Evolutionary conservation across 2,329 filamentous ascomycete species (phyloP), one percentile per base, ranked within the genome.

Genomic region (Aspergillus pseudoviridinutans): DNA sequence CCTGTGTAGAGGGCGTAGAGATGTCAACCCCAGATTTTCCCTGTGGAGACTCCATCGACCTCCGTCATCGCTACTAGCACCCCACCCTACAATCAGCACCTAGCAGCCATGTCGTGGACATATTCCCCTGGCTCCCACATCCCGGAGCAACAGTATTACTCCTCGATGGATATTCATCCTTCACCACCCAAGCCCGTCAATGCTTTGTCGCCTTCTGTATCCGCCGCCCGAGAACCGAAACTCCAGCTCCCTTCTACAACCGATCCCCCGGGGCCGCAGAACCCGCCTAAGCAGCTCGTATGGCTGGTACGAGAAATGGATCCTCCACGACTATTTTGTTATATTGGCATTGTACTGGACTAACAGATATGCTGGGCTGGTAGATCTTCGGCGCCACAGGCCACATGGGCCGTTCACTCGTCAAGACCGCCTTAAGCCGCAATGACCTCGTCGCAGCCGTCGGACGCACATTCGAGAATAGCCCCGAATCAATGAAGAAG

Each of bases 361-460:
- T 24, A 9, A 14, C 22, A 24, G 22, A 47, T 47, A 9, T 24
- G 57, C 61, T 61, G 49, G 5, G 14, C 53, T 29, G 24, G 41
- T 44, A 92, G 91, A 81, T 97, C 55, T 99, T 97, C 75, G 94
- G 94, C 51, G 92, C 91, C 51, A 97, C 92, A n/a, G 94, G 94
- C 56, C 94, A 99, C 69, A 96, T 97, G 82, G 94, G 94, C 58
- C 88, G 91, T 53, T 95, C 90, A 7, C 84, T 97, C 22, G 90
- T 93, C 58, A 93, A 94, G 68, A 86, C 84, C 55, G 91, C 90
- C 17, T 82, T 97, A 24, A 81, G 85, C 17, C 89, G 91, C 66
- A 88, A 89, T 65, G 94, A 99, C 71, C 82, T 87, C 52, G 93
- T 97, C 57, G 87, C 88, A 2, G 91, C 91, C 6, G 92, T 97